A percentile compares a stretch with the other conserved stretches of the same genome.
phyloP scores from a whole-genome alignment of 768 basidiomycete genomes.

The Agaricus bisporus region DNA sequence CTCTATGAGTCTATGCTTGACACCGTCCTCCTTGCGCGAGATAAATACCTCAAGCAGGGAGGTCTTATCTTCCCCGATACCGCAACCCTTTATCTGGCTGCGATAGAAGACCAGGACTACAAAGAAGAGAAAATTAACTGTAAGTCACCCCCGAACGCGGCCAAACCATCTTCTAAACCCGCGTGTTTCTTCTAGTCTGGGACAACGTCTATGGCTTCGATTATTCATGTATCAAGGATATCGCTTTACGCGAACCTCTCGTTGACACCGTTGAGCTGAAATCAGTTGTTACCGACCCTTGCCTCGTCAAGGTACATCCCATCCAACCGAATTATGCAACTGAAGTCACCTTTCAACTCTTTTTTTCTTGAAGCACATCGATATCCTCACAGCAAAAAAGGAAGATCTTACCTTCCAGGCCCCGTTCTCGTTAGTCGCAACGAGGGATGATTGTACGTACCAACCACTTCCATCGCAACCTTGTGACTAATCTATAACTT shows the following conservation, averaged over 20 bases:
- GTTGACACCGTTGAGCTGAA: constrained; percentile 99
- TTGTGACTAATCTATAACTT: background rate
- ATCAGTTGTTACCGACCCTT: constrained; percentile 91
- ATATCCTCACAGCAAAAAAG: constrained; percentile 88
- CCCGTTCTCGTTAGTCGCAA: constrained; percentile 74
- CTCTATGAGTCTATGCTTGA: constrained; percentile 99
- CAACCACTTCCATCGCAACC: background rate
- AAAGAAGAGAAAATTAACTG: constrained; percentile 99
- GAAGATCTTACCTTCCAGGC: constrained; percentile 87
- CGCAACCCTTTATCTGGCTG: constrained; percentile 88
- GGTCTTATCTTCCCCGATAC: constrained; percentile 96
- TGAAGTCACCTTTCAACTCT: background rate
- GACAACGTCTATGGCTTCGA: constrained; percentile 99
- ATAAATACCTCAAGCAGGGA: constrained; percentile 89
- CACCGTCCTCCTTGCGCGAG: constrained; percentile 92
- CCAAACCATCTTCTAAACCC: background rate
- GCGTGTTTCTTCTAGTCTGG: constrained; percentile 68
- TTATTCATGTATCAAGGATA: constrained; percentile 99
- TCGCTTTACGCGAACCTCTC: constrained; percentile 91
- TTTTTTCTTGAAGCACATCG: constrained; percentile 56
- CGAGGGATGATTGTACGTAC: constrained; percentile 86
- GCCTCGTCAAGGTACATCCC: constrained; percentile 66
- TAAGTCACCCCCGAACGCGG: constrained; percentile 34
- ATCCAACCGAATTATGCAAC: background rate
- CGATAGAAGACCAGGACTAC: constrained; percentile 99